Base-by-base conservation (phyloP, 2,329 filamentous ascomycete genomes). In the Apiospora hydei region DNA sequence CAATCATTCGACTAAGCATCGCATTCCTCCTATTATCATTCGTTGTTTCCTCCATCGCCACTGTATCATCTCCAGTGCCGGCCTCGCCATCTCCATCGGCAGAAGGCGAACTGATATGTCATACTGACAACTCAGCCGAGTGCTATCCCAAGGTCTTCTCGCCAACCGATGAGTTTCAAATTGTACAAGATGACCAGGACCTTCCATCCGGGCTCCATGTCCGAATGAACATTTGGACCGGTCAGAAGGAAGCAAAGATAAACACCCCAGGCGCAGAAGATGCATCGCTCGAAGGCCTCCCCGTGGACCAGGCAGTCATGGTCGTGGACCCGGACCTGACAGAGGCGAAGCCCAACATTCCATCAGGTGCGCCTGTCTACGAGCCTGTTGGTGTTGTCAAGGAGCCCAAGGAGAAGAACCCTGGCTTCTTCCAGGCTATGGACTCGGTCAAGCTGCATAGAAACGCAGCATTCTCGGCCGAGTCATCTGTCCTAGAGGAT, bases 141-240 rank as follows among this genome's bases (percentile, higher is more conserved):
- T 93, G 91, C 80, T 93, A 93, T 75, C 90, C 91, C 1, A 87
- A 85, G 67, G 74, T 91, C 1, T 93, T 93, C 73, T 84, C 88
- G 71, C 84, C 91, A 1, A 93, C 91, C 0, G 82, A 90, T 67
- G 86, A 92, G 71, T 93, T 93, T 75, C 90, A 92, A 79, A 77
- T 82, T 10, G 85, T 93, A 53, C 89, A 85, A 73, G 85, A 89
- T 47, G 91, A 92, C 75, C 91, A 93, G 79, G 87, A 92, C 49
- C 78, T 93, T 4, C 91, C 91, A 0, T 81, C 85, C 0, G 91
- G 91, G 7, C 85, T 93, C 5, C 91, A 93, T 78, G 86, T 93
- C 69, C 88, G 91, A 51, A 81, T 93, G 71, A 89, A 93, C 77
- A 85, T 93, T 67, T 85, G 86, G 75, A 91, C 90, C 0, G 91